These are phyloP conservation scores for Psilocybe tampanensis DNA, from an alignment of 768 basidiomycete genomes.

Conservation along the genomic window DNA sequence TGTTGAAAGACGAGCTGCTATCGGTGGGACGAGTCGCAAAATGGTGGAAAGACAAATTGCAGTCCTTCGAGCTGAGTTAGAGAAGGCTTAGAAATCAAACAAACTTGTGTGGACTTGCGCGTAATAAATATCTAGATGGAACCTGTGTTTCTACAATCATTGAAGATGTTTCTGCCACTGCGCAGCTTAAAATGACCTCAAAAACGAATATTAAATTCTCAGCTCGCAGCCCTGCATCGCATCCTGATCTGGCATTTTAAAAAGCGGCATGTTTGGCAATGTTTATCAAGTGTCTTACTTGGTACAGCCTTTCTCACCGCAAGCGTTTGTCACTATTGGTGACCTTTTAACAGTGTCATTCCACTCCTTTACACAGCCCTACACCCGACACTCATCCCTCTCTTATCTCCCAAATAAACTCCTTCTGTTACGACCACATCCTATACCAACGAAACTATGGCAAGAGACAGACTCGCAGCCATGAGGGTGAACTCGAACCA, in stretches of 20 bases:
- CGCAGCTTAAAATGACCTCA: too few relatives aligned
- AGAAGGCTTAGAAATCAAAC: conserved; percentile 22
- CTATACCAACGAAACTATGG: conserved; percentile 47
- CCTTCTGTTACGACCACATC: conserved; percentile 21
- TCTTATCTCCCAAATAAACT: conserved; percentile 21
- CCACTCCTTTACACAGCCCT: conserved; percentile 20
- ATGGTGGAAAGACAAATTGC: conserved; percentile 88
- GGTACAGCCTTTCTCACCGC: conserved; percentile 25
- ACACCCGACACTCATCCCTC: conserved; percentile 13
- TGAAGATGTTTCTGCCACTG: too few relatives aligned
- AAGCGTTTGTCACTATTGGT: conserved; percentile 17
- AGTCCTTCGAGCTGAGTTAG: conserved; percentile 65
- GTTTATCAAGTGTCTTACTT: conserved; percentile 16
- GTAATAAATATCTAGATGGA: background rate
- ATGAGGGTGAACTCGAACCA: conserved; percentile 58
- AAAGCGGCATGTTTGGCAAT: conserved; percentile 23
- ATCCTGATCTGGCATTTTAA: too few relatives aligned
- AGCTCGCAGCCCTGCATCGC: too few relatives aligned
- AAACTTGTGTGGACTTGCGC: background rate
- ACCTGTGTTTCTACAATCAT: background rate
- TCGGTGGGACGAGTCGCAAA: conserved; percentile 86
- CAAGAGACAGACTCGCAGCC: conserved; percentile 89
- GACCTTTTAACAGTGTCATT: conserved; percentile 18
- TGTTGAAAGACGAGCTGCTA: conserved; percentile 89
- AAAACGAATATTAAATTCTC: too few relatives aligned